Percentiles rank a stretch among this genome's conserved stretches.
Conservation (phyloP, 2,329 filamentous ascomycete species). For the Cadophora gregata region DNA sequence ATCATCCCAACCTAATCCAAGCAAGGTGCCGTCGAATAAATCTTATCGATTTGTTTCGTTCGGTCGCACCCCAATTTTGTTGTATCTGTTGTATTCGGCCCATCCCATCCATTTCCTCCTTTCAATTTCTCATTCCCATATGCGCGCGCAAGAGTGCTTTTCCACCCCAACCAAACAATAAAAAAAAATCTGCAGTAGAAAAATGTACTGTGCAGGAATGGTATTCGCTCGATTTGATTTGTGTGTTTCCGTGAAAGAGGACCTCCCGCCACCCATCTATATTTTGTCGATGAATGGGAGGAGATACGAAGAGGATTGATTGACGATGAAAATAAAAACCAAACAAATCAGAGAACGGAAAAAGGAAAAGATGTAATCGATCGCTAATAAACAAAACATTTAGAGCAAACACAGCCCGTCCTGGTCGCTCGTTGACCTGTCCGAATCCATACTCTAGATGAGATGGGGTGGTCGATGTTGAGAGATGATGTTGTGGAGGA, state of each 20-base stretch:
- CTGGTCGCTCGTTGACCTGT: background rate
- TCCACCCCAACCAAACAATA: conserved; percentile 13
- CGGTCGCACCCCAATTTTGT: conserved; percentile 12
- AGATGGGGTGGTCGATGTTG: conserved; percentile 5
- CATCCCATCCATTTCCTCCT: background rate
- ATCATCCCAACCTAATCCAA: background rate
- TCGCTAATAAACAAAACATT: conserved; percentile 40
- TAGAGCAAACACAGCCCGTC: conserved; percentile 22
- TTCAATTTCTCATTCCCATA: background rate
- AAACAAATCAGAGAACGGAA: conserved; percentile 20
- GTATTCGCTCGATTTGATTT: conserved; percentile 27
- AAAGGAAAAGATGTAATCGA: conserved; percentile 23
- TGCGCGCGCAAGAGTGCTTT: background rate
- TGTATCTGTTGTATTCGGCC: conserved; percentile 12
- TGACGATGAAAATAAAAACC: conserved; percentile 26
- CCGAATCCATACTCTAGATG: conserved; percentile 1
- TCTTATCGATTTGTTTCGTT: background rate
- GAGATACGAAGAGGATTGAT: conserved; percentile 5
- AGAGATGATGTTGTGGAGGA: conserved; percentile 10
- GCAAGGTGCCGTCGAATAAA: background rate
- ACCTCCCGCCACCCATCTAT: conserved; percentile 1
- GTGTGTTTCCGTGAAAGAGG: conserved; percentile 17
- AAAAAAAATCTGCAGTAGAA: conserved; percentile 10
- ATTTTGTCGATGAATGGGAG: background rate
- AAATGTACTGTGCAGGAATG: conserved; percentile 35